Evolutionary conservation across 2,329 filamentous ascomycete species (phyloP).

Genomic region (Cercospora berteroae): DNA sequence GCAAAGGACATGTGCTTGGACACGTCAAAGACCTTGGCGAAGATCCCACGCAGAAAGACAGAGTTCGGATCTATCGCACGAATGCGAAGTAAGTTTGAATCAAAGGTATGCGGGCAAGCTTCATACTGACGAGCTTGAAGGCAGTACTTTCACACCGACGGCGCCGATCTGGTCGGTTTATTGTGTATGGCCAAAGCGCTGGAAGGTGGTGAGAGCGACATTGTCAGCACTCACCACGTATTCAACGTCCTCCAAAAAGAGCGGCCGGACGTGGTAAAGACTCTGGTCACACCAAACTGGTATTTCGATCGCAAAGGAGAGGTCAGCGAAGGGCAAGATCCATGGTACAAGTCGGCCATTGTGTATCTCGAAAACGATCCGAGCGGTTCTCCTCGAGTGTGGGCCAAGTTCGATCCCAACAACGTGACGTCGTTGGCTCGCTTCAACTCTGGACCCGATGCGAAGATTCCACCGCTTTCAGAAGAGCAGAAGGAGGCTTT

Average conservation of each 20-base stretch:
- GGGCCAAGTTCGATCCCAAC: conserved; percentile 89
- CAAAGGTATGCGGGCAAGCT: background rate
- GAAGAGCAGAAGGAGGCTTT: conserved; percentile 66
- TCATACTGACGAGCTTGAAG: conserved; percentile 52
- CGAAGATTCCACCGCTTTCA: conserved; percentile 68
- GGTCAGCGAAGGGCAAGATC: conserved; percentile 68
- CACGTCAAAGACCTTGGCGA: conserved; percentile 88
- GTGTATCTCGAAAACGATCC: conserved; percentile 72
- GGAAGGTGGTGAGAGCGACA: conserved; percentile 80
- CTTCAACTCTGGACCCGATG: conserved; percentile 58
- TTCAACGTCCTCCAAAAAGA: conserved; percentile 76
- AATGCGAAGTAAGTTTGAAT: conserved; percentile 19
- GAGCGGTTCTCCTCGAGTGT: conserved; percentile 59
- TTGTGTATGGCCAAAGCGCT: conserved; percentile 75
- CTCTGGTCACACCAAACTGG: conserved; percentile 76
- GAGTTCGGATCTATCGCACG: conserved; percentile 85
- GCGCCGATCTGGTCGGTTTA: conserved; percentile 77
- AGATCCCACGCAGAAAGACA: conserved; percentile 75
- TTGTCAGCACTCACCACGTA: conserved; percentile 74
- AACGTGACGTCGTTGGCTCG: conserved; percentile 73
- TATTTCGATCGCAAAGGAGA: conserved; percentile 93
- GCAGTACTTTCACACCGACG: conserved; percentile 84
- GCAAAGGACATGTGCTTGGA: conserved; percentile 77
- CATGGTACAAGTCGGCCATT: conserved; percentile 45
- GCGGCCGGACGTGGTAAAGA: conserved; percentile 73